A percentile compares a stretch with the other conserved stretches of the same genome.
phyloP scores from a whole-genome alignment of 2,329 filamentous ascomycete genomes.

The Coleophoma crateriformis region DNA sequence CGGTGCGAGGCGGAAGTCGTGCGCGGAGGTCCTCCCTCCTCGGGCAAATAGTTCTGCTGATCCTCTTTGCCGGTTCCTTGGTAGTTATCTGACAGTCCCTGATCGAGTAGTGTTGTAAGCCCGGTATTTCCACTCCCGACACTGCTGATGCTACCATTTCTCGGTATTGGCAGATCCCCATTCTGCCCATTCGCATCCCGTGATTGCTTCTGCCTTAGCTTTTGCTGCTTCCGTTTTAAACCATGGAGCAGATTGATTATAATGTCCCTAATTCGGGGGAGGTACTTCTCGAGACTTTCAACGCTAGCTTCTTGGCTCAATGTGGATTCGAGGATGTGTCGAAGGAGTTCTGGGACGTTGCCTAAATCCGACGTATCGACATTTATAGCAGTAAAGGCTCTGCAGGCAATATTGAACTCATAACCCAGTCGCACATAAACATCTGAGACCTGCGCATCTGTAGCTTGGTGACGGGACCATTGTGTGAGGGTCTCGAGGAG shows the following conservation, averaged over 20 bases:
- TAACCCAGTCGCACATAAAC: constrained; percentile 97
- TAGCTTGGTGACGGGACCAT: constrained; percentile 90
- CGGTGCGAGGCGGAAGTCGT: constrained; percentile 26
- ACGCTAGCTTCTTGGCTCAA: constrained; percentile 94
- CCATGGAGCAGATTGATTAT: constrained; percentile 97
- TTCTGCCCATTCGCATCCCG: constrained; percentile 34
- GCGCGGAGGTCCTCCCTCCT: constrained; percentile 39
- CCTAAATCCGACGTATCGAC: constrained; percentile 92
- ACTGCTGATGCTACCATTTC: constrained; percentile 53
- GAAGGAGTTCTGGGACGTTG: constrained; percentile 86
- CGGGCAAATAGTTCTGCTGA: constrained; percentile 10
- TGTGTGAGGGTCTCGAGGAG: constrained; percentile 94
- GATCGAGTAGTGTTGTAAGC: constrained; percentile 53
- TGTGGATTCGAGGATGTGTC: constrained; percentile 89
- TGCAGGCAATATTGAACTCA: constrained; percentile 98
- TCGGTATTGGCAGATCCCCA: constrained; percentile 17
- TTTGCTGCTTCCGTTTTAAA: constrained; percentile 93
- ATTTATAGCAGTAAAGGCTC: constrained; percentile 93
- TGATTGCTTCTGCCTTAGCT: constrained; percentile 61
- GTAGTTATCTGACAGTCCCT: constrained; percentile 34
- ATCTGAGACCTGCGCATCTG: constrained; percentile 93
- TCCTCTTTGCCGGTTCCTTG: constrained; percentile 11
- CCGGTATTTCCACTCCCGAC: constrained; percentile 51
- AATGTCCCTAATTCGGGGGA: constrained; percentile 93
- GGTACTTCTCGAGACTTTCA: constrained; percentile 86